Conservation (phyloP, 495 filamentous ascomycete species). For the Hypoxylon fragiforme region DNA sequence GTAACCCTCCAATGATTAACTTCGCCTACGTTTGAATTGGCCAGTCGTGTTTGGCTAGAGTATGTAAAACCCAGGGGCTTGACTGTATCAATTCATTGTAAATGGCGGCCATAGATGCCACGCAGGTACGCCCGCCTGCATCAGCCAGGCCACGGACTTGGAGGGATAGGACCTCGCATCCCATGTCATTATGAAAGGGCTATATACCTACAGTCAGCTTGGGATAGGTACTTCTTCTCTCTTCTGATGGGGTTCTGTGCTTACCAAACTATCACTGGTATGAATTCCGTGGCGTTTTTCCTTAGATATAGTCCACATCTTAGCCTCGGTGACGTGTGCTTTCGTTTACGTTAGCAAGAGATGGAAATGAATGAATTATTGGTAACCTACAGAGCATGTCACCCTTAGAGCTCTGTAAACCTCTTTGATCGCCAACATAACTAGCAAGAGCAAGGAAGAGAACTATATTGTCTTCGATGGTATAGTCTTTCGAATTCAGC, state of each 20-base stretch:
- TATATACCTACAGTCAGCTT: too few relatives aligned
- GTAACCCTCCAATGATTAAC: background rate
- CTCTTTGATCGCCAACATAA: slow-evolving; percentile 54
- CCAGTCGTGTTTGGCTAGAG: slow-evolving; percentile 40
- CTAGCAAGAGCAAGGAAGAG: slow-evolving; percentile 55
- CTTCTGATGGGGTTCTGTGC: background rate
- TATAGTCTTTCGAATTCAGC: slow-evolving; percentile 45
- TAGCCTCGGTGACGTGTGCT: slow-evolving; percentile 53
- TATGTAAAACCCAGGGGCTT: slow-evolving; percentile 39
- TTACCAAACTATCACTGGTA: slow-evolving; percentile 43
- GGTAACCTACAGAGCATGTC: slow-evolving; percentile 49
- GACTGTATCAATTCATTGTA: slow-evolving; percentile 43
- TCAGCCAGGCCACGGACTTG: slow-evolving; percentile 46
- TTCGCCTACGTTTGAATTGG: slow-evolving; percentile 50
- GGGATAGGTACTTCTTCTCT: background rate
- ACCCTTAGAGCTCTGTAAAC: slow-evolving; percentile 52
- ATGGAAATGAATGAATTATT: background rate
- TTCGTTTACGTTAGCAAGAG: slow-evolving; percentile 6
- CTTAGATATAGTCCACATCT: slow-evolving; percentile 44
- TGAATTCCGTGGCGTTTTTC: slow-evolving; percentile 52
- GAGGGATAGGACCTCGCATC: slow-evolving; percentile 46
- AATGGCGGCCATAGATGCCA: slow-evolving; percentile 46
- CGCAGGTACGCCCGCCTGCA: slow-evolving; percentile 45
- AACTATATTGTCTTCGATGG: slow-evolving; percentile 50
- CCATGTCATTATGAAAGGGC: slow-evolving; percentile 53